Conservation (phyloP, 169 alveolate genomes). For the Plasmodium gallinaceum region DNA sequence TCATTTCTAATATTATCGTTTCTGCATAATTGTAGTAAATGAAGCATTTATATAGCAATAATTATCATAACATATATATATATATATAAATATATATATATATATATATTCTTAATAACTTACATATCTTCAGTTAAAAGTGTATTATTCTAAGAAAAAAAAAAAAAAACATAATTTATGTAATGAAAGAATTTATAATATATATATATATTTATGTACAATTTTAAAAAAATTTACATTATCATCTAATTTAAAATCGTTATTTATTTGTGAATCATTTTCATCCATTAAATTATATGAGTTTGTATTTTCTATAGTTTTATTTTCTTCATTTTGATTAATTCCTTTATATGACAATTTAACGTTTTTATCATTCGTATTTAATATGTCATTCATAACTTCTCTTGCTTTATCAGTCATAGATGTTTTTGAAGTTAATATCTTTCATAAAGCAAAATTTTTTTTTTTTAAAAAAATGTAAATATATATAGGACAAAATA, state of each 20-base stretch:
- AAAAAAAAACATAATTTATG: neutral
- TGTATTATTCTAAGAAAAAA: conserved; percentile 3
- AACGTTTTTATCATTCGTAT: conserved; percentile 15
- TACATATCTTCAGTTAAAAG: conserved; percentile 37
- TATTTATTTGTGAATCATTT: neutral
- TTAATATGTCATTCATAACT: conserved; percentile 54
- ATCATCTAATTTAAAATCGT: neutral
- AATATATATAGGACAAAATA: neutral
- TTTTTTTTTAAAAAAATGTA: neutral
- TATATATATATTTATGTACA: neutral
- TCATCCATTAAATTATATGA: conserved; percentile 7
- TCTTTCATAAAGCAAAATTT: conserved; percentile 10
- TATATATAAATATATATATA: conserved; percentile 11
- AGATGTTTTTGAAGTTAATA: conserved; percentile 46
- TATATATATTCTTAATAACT: conserved; percentile 6
- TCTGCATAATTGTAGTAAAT: conserved; percentile 7
- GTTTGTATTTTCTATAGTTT: conserved; percentile 1
- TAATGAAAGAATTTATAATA: neutral
- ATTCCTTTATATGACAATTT: conserved; percentile 7
- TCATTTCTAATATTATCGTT: conserved; percentile 33
- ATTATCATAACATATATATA: neutral
- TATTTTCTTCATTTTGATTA: conserved; percentile 7
- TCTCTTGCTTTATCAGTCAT: conserved; percentile 68
- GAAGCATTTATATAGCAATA: neutral
- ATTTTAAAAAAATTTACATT: conserved; percentile 32